Conservation (phyloP, 202 grass and related monocot species). For the Setaria viridis region DNA sequence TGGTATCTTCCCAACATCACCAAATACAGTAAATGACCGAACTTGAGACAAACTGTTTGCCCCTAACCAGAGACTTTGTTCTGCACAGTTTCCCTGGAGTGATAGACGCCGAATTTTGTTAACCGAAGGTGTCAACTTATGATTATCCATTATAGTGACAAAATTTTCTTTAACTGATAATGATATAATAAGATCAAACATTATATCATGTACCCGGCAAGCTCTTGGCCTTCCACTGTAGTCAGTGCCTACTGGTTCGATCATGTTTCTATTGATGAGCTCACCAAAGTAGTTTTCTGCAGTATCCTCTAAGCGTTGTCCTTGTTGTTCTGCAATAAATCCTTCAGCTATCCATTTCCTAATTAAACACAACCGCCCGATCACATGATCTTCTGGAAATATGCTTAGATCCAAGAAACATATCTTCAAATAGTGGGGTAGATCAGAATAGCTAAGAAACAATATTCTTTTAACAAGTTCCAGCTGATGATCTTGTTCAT, state of each 20-base stretch:
- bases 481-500: slow-evolving; percentile 28
- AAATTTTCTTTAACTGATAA: slow-evolving; percentile 51
- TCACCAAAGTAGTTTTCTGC: slow-evolving; percentile 48
- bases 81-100: slow-evolving; percentile 20
- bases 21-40: slow-evolving; percentile 41
- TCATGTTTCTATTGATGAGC: slow-evolving; percentile 53
- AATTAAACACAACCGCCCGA: slow-evolving; percentile 11
- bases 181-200: slow-evolving; percentile 51
- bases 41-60: slow-evolving; percentile 19
- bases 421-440: slow-evolving; percentile 46
- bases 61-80: not conserved
- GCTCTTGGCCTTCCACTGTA: slow-evolving; percentile 38
- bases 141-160: slow-evolving; percentile 22
- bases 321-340: slow-evolving; percentile 9
- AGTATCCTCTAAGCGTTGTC: not conserved
- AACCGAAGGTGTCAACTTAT: not conserved
- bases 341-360: slow-evolving; percentile 54
- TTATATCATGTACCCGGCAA: slow-evolving; percentile 52
- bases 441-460: slow-evolving; percentile 51
- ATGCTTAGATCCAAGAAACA: slow-evolving; percentile 56
- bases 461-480: slow-evolving; percentile 40
- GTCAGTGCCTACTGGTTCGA: slow-evolving; percentile 4
- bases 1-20: slow-evolving; percentile 21
- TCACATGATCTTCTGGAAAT: slow-evolving; percentile 50
- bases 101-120: slow-evolving; percentile 42